Percentiles rank a stretch among this genome's conserved stretches.
These are phyloP conservation scores for Botryotinia convoluta DNA, from an alignment of 2,329 filamentous ascomycete genomes.

Conservation along the genomic window DNA sequence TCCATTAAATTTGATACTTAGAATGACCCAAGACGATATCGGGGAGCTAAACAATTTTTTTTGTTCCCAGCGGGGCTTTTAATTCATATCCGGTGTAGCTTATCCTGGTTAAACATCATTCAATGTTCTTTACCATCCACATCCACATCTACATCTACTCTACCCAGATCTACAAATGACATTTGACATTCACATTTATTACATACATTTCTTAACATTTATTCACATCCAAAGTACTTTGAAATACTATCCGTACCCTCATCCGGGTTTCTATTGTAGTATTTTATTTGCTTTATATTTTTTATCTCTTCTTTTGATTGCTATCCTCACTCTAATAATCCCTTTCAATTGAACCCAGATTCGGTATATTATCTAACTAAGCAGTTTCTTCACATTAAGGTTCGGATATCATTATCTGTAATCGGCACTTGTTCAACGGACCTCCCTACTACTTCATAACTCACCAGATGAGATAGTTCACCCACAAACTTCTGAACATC, in stretches of 20 bases:
- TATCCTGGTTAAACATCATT: constrained; percentile 6
- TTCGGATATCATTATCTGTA: constrained; percentile 9
- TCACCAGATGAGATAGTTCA: not conserved
- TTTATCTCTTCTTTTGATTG: not conserved
- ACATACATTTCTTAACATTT: not conserved
- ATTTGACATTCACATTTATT: constrained; percentile 1
- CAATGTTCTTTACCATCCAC: not conserved
- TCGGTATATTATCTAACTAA: not conserved
- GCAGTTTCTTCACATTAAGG: not conserved
- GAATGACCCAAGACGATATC: constrained; percentile 3
- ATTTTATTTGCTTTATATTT: not conserved
- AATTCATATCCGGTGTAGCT: not conserved
- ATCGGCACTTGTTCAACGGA: not conserved
- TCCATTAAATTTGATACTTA: not conserved
- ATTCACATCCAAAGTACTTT: not conserved
- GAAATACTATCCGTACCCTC: not conserved
- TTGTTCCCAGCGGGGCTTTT: not conserved
- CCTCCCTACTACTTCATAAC: not conserved
- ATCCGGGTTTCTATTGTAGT: not conserved
- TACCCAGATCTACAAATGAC: not conserved
- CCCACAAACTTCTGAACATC: not conserved
- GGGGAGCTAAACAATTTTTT: not conserved
- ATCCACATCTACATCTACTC: not conserved
- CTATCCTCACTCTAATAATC: not conserved
- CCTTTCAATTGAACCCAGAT: not conserved